Evolutionary conservation across 495 filamentous ascomycete genomes (phyloP), one percentile per base, ranked within the genome.

Genomic region (Trichoderma virens): DNA sequence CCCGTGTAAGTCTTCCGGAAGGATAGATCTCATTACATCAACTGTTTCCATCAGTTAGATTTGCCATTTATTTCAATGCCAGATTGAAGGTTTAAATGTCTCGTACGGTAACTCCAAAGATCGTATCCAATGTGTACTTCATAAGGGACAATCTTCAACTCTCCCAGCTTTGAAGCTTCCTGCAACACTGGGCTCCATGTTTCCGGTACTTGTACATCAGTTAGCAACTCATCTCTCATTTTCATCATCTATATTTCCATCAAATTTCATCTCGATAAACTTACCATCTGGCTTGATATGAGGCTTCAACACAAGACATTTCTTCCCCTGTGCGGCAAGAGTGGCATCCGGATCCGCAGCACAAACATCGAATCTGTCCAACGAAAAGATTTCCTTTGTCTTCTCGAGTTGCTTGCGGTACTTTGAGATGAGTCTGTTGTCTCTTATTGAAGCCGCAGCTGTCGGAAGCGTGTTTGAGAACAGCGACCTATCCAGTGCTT

Each of bases 51-150:
- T 0, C 47, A 54, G 65, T 66, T 63, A 59, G 60, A 39, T 9
- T 43, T 20, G n/a, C 20, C 28, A 9, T 45, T 32, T 13, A 30
- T 9, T 28, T 5, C 1, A 27, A 13, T 56, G n/a, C 18, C 64
- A 67, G 70, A 7, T n/a, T 8, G 18, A 18, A n/a, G 18, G n/a
- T n/a, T 47, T 23, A 3, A 2, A 5, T 23, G 65, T 28, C 64
- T 72, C 76, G 65, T 84, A 93, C 91, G 78, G 72, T 91, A 92
- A 41, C 76, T 86, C 92, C 92, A 99, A 73, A 92, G 87, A 64
- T 86, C 79, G 76, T 99, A 99, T 61, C 88, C 83, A 65, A 99
- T 78, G 39, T 80, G 70, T 41, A 99, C 75, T 54, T 86, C 80
- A 72, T 88, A 98, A 7, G 90, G 88, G 14, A 89, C 78, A 35